phyloP scores from a whole-genome alignment of 2,329 filamentous ascomycete species.

The Fonsecaea erecta region DNA sequence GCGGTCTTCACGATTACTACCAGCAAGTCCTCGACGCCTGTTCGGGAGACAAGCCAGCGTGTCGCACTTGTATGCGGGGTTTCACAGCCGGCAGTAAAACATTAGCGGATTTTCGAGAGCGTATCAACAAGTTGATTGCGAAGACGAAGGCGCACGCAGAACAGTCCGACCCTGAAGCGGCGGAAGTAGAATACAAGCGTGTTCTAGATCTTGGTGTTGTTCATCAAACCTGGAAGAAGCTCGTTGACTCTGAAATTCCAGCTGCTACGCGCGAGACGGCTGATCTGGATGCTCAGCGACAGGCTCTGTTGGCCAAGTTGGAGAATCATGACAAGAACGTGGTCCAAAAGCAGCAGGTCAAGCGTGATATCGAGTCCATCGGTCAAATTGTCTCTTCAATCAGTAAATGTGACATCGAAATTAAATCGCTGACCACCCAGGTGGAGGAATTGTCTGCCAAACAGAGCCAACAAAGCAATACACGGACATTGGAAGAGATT shows the following conservation, averaged over 20 bases:
- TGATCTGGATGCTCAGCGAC: slow-evolving; percentile 65
- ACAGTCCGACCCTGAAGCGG: slow-evolving; percentile 62
- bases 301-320: slow-evolving; percentile 62
- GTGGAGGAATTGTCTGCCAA: slow-evolving; percentile 76
- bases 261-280: slow-evolving; percentile 67
- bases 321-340: slow-evolving; percentile 72
- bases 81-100: slow-evolving; percentile 65
- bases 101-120: slow-evolving; percentile 66
- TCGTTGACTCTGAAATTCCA: slow-evolving; percentile 72
- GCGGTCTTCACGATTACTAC: slow-evolving; percentile 73
- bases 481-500: slow-evolving; percentile 80
- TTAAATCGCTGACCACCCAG: slow-evolving; percentile 71
- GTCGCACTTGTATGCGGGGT: slow-evolving; percentile 73
- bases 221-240: slow-evolving; percentile 74
- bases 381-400: slow-evolving; percentile 78
- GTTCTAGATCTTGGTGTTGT: slow-evolving; percentile 67
- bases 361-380: slow-evolving; percentile 75
- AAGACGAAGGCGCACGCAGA: slow-evolving; percentile 58
- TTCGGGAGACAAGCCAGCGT: slow-evolving; percentile 66
- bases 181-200: slow-evolving; percentile 65
- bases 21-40: slow-evolving; percentile 64
- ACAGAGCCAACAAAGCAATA: slow-evolving; percentile 68
- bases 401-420: slow-evolving; percentile 71
- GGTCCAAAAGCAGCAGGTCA: slow-evolving; percentile 64
- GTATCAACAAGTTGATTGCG: slow-evolving; percentile 63